Percentiles rank a stretch among this genome's conserved stretches.
Conservation (phyloP, 768 basidiomycete genomes). For the Lentinula sp. region DNA sequence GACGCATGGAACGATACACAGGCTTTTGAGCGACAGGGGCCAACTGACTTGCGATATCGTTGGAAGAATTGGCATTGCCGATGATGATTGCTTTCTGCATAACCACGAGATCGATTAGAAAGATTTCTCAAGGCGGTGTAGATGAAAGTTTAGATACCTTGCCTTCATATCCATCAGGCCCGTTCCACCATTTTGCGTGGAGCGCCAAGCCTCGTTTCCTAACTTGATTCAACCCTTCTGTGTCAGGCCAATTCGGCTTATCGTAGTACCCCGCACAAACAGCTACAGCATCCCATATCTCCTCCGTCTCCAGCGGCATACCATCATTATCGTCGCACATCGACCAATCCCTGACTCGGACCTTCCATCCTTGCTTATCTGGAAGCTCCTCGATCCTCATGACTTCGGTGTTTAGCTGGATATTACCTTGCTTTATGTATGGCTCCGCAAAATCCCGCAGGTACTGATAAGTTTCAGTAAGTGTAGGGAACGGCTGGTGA, state of each 20-base stretch:
- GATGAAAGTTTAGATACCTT: constrained; percentile 16
- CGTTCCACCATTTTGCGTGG: constrained; percentile 38
- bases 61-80: constrained; percentile 47
- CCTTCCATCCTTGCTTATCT: constrained; percentile 29
- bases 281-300: constrained; percentile 44
- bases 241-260: constrained; percentile 35
- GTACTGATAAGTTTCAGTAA: constrained; percentile 30
- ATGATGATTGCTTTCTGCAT: constrained; percentile 37
- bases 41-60: constrained; percentile 46
- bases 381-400: constrained; percentile 27
- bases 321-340: constrained; percentile 9
- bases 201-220: constrained; percentile 24
- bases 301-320: constrained; percentile 21
- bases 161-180: constrained; percentile 29
- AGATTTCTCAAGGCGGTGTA: not conserved
- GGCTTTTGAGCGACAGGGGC: constrained; percentile 29
- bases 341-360: constrained; percentile 29
- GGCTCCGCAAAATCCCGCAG: constrained; percentile 29
- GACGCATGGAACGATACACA: constrained; percentile 40
- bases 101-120: not conserved
- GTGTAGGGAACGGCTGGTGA: constrained; percentile 34
- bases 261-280: constrained; percentile 32
- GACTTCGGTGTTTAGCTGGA: constrained; percentile 38
- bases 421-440: constrained; percentile 16
- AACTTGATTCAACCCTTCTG: constrained; percentile 34